phyloP scores from a whole-genome alignment of 2,329 filamentous ascomycete genomes.

The Triangularia verruculosa region DNA sequence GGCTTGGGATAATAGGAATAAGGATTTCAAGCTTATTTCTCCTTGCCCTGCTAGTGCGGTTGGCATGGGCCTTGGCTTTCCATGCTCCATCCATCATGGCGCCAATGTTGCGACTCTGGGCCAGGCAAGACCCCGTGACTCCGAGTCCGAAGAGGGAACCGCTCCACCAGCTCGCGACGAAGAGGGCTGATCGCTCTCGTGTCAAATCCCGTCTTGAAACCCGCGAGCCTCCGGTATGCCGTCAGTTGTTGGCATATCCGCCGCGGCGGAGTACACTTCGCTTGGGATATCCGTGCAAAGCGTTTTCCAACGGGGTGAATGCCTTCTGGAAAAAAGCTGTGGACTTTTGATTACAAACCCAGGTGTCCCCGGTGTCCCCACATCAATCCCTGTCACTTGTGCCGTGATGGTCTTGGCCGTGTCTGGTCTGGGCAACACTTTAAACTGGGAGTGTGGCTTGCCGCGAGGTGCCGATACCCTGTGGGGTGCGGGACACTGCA shows the following conservation, averaged over 20 bases:
- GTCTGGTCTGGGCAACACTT: slow-evolving; percentile 7
- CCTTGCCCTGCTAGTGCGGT: slow-evolving; percentile 23
- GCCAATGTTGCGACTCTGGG: neutral
- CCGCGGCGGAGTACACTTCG: neutral
- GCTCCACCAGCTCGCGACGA: neutral
- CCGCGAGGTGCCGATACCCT: slow-evolving; percentile 9
- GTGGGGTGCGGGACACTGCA: neutral
- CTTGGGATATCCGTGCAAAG: neutral
- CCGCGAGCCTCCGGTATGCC: neutral
- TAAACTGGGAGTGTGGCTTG: slow-evolving; percentile 12
- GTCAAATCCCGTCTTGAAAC: neutral
- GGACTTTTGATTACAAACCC: slow-evolving; percentile 5
- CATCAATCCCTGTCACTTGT: slow-evolving; percentile 5
- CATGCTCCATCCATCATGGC: neutral
- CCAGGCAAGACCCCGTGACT: slow-evolving; percentile 9
- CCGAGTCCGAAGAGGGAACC: neutral
- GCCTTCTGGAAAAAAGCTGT: slow-evolving; percentile 6
- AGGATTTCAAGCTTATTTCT: slow-evolving; percentile 32
- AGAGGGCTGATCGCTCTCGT: neutral
- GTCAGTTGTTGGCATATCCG: neutral
- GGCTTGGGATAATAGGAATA: slow-evolving; percentile 18
- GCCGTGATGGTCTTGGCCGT: slow-evolving; percentile 5
- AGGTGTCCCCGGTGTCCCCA: neutral
- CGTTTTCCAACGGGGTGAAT: neutral
- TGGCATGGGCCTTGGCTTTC: slow-evolving; percentile 18